Conservation (phyloP, 345 rosid species). For the Acer yangbiense region DNA sequence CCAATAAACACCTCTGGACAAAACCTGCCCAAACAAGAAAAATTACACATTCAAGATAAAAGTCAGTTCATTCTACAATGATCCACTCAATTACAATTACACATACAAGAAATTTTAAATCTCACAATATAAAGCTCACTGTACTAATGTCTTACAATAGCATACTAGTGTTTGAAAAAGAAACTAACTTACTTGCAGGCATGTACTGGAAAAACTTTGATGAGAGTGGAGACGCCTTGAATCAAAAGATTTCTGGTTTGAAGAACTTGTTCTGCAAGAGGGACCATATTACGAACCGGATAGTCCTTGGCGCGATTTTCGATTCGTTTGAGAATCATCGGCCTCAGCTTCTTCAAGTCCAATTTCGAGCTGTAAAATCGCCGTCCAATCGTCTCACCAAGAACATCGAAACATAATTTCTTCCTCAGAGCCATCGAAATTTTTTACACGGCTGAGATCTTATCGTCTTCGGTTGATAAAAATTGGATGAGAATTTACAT, state of each 20-base stretch:
- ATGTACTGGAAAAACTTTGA: constrained; percentile 52
- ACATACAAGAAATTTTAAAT: no score
- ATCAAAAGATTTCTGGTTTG: constrained; percentile 50
- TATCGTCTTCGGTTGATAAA: not conserved
- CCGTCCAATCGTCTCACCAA: constrained; percentile 21
- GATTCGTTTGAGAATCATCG: constrained; percentile 78
- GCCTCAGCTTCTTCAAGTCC: constrained; percentile 66
- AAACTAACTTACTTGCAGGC: constrained; percentile 71
- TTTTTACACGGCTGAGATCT: no score
- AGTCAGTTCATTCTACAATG: not conserved
- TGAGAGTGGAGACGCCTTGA: constrained; percentile 60
- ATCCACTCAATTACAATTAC: no score
- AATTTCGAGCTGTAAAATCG: constrained; percentile 53
- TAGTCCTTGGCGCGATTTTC: constrained; percentile 70
- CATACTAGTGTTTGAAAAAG: not conserved
- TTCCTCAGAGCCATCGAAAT: constrained; percentile 32
- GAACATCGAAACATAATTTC: constrained; percentile 22
- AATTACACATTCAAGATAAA: constrained; percentile 3
- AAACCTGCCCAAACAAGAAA: constrained; percentile 46
- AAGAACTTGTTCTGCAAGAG: constrained; percentile 71
- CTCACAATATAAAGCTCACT: not conserved
- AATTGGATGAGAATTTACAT: not conserved
- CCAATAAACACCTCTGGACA: constrained; percentile 84
- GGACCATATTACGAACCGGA: constrained; percentile 59
- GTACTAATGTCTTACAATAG: not conserved